Base-by-base conservation (phyloP, 2,329 filamentous ascomycete genomes). In the Fusarium sp. region DNA sequence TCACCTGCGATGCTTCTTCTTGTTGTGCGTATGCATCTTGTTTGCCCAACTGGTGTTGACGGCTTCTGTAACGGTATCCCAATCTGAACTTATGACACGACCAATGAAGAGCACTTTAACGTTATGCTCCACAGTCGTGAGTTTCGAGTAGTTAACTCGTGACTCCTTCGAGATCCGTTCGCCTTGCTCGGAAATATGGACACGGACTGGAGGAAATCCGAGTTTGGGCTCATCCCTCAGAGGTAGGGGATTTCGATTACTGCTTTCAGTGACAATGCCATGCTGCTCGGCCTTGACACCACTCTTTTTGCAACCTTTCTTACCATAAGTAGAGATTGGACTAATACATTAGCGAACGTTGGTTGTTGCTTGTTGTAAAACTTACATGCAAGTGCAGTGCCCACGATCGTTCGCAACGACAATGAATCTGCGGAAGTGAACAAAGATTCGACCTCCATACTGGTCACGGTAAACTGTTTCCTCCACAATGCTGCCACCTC, bases 121-220 rank as follows among this genome's bases (percentile, higher is more conserved):
- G 70, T 89, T 89, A 77, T 89, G 87, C 74, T 88, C 85, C 26
- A 89, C 80, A 5, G 85, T 86, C 28, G 83, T 80, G 8, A 86
- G 77, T 66, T 88, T 88, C 7, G 85, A 84, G 74, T 88, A 89
- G 76, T 89, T 88, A 68, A 88, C 81, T 7, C 87, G 83, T 14
- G 87, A 89, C 64, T 85, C 82, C 30, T 69, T 79, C 13, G 79
- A 79, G 9, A 89, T 79, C 56, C 77, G 81, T 62, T 88, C 85
- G 31, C 79, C 80, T 16, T 79, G 75, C 6, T 79, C 77, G 21
- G 75, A 78, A 21, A 88, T 81, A 1, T 80, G 75, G 43, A 86
- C 79, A 28, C 77, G 77, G 37, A 88, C 80, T 0, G 86, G 81
- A 0, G 70, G 34, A 51, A 85, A 87, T 0, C 86, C 86, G 11